Evolutionary conservation across 306 rosid species (phyloP).

Genomic region (Senna tora): DNA sequence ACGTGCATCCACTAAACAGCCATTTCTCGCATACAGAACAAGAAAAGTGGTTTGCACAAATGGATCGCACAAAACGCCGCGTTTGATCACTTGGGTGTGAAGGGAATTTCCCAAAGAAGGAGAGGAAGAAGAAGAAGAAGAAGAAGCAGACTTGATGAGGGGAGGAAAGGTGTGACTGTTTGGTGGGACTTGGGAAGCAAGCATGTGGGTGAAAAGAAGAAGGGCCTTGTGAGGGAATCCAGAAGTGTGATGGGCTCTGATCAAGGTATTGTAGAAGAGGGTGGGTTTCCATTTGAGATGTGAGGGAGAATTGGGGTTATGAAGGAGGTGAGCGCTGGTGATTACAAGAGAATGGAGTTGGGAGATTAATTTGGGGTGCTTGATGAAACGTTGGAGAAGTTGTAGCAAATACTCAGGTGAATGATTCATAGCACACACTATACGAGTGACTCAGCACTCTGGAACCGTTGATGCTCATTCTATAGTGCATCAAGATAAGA

Average conservation of each 20-base stretch:
- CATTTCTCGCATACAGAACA: slow-evolving; percentile 36
- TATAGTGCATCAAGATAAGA: too few relatives aligned
- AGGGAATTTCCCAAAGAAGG: slow-evolving; percentile 43
- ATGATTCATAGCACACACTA: slow-evolving; percentile 37
- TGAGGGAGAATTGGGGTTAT: slow-evolving; percentile 27
- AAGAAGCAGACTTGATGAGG: slow-evolving; percentile 54
- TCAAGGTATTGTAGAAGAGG: slow-evolving; percentile 69
- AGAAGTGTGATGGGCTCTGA: slow-evolving; percentile 55
- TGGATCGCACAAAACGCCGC: slow-evolving; percentile 56
- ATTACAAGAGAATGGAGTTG: slow-evolving; percentile 68
- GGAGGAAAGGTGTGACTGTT: slow-evolving; percentile 76
- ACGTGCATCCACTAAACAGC: slow-evolving; percentile 44
- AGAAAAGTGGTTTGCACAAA: slow-evolving; percentile 67
- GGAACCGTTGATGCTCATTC: too few relatives aligned
- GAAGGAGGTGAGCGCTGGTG: slow-evolving; percentile 52
- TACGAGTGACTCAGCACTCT: background rate
- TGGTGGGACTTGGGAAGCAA: slow-evolving; percentile 54
- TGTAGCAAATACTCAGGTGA: slow-evolving; percentile 55
- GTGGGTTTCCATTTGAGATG: slow-evolving; percentile 60
- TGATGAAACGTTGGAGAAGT: slow-evolving; percentile 62
- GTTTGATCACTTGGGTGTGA: slow-evolving; percentile 63
- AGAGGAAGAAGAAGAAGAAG: slow-evolving; percentile 33
- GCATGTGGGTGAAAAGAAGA: slow-evolving; percentile 74
- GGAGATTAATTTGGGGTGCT: slow-evolving; percentile 44
- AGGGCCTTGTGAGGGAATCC: slow-evolving; percentile 47